Evolutionary conservation across 2,329 filamentous ascomycete genomes (phyloP).

Genomic region (Fusarium vanettenii): DNA sequence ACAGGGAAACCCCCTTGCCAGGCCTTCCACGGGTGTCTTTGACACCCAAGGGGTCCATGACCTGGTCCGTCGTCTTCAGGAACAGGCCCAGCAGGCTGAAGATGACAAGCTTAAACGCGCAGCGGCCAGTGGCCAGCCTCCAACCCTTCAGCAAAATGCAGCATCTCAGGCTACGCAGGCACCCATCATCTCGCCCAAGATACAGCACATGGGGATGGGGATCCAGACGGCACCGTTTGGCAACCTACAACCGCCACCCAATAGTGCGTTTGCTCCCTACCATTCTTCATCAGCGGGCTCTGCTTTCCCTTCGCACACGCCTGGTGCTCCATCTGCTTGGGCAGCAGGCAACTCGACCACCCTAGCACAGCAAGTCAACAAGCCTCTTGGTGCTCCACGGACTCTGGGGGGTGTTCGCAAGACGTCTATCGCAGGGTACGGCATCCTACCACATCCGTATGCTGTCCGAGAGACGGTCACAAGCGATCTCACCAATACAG

Average conservation of each 20-base stretch:
- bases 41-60: conserved; percentile 4
- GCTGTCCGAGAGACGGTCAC: conserved; percentile 33
- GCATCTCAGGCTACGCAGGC: conserved; percentile 4
- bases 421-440: conserved; percentile 4
- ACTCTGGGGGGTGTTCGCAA: background rate
- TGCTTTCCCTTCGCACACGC: conserved; percentile 13
- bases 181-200: conserved; percentile 20
- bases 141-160: conserved; percentile 18
- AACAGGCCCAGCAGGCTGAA: conserved; percentile 3
- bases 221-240: conserved; percentile 15
- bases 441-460: conserved; percentile 37
- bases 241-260: background rate
- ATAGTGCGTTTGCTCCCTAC: conserved; percentile 16
- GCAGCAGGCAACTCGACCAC: conserved; percentile 8
- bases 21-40: conserved; percentile 33
- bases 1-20: conserved; percentile 1
- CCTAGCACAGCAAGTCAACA: conserved; percentile 5
- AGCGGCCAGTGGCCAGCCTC: background rate
- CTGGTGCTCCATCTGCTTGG: conserved; percentile 19
- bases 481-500: conserved; percentile 20
- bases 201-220: conserved; percentile 20
- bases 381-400: background rate
- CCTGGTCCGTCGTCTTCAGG: background rate
- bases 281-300: background rate
- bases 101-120: conserved; percentile 4